Evolutionary conservation across 148 eudicot species (phyloP).

Genomic region (Nepenthes gracilis): DNA sequence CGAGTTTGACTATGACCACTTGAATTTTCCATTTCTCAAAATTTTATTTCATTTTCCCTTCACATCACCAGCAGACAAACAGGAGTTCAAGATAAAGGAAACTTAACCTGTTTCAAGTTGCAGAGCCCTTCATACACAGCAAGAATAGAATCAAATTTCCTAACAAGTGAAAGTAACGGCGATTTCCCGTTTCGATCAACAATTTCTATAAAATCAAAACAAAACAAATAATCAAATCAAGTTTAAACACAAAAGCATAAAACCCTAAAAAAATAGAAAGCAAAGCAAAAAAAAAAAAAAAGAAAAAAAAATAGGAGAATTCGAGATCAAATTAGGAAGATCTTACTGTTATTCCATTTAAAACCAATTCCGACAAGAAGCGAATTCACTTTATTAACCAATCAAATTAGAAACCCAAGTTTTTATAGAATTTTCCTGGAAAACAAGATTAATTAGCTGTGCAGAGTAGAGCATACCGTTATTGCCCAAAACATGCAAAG

Average conservation of each 20-base stretch:
- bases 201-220: constrained; percentile 21
- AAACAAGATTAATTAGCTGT: no score
- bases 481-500: constrained; percentile 53
- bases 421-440: no score
- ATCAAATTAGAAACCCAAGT: neutral
- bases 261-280: neutral
- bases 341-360: no score
- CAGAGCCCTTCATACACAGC: constrained; percentile 86
- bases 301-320: no score
- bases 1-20: no score
- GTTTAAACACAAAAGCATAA: neutral
- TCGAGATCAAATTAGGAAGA: no score
- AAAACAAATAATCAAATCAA: neutral
- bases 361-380: no score
- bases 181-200: constrained; percentile 56
- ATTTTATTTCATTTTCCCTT: no score
- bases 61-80: neutral
- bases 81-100: neutral
- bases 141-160: constrained; percentile 80
- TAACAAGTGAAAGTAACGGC: constrained; percentile 54
- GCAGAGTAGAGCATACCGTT: constrained; percentile 17
- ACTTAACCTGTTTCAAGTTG: constrained; percentile 68
- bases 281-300: no score
- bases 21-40: no score
- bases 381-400: neutral